Evolutionary conservation across 257 asterid genomes (phyloP), one percentile per base, ranked within the genome.

Genomic region (Nyctanthes arbortristis): DNA sequence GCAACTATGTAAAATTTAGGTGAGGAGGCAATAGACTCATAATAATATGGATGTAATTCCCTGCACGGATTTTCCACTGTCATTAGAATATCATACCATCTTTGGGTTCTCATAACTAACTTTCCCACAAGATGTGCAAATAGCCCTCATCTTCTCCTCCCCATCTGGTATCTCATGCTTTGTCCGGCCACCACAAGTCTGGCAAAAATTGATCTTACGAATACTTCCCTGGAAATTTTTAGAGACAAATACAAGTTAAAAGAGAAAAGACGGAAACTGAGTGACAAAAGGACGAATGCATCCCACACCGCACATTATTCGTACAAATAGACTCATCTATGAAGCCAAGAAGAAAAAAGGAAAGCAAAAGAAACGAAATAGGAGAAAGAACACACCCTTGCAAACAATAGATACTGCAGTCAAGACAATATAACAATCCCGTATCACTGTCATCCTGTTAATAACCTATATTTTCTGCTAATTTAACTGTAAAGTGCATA

Each of bases 111-210:
- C 99, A 40, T 93, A 93, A 30, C 84, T 67, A 63, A 91, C 79
- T 76, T 71, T 86, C 66, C 93, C 95, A 71, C 97, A 93, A 12
- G 30, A 54, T 28, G 97, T 86, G 86, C 97, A 93, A 63, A 93
- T 81, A 69, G 96, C 97, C 76, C 99, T 82, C 32, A 57, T 67
- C 75, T 86, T 91, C 72, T 93, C 97, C 74, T 91, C 99, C 68
- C 99, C 99, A 61, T 85, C 85, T 40, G 97, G 97, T 78, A 84
- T 81, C 84, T 87, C 97, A 24, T 91, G 86, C 90, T 91, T 93
- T 54, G 92, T 91, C 52, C 85, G 76, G 65, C 96, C 96, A 77
- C 99, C 99, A 73, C 99, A 93, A 11, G 72, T 82, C 80, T 89
- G 96, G 72, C 99, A 93, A 85, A 87, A 93, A 68, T 87, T 93